phyloP scores from a whole-genome alignment of 495 filamentous ascomycete species.

The Neohortaea acidophila region DNA sequence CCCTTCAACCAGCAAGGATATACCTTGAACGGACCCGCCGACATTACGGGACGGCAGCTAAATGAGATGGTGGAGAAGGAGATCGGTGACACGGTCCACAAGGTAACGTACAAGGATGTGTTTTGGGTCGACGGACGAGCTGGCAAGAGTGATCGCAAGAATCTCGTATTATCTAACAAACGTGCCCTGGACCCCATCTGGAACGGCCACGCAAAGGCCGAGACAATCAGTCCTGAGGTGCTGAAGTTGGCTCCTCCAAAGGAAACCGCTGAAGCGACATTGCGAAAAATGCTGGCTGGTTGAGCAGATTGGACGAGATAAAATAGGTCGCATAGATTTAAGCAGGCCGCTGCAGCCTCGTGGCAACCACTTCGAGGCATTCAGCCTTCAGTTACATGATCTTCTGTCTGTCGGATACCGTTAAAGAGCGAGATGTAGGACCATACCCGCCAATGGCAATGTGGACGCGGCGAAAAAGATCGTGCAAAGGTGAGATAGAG shows the following conservation, averaged over 20 bases:
- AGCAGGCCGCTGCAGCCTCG: too few relatives aligned
- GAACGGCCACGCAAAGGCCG: not conserved
- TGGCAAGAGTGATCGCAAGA: not conserved
- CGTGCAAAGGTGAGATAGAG: too few relatives aligned
- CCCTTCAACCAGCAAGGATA: constrained; percentile 30
- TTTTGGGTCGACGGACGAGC: constrained; percentile 21
- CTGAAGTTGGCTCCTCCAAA: constrained; percentile 1
- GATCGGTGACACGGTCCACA: constrained; percentile 25
- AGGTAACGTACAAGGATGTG: constrained; percentile 29
- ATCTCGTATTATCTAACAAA: not conserved
- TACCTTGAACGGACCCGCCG: constrained; percentile 32
- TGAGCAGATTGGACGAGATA: too few relatives aligned
- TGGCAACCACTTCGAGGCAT: too few relatives aligned
- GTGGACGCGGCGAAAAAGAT: too few relatives aligned
- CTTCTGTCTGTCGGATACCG: too few relatives aligned
- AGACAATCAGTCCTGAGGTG: constrained; percentile 1
- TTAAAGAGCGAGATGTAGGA: too few relatives aligned
- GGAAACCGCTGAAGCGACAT: not conserved
- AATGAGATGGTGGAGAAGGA: constrained; percentile 30
- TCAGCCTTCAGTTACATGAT: too few relatives aligned
- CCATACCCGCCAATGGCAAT: too few relatives aligned
- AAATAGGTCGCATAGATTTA: too few relatives aligned
- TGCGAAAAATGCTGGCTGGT: not conserved
- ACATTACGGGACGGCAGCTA: constrained; percentile 29
- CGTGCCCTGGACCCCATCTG: not conserved